phyloP scores from a whole-genome alignment of 352 stramenopile genomes.

The Blastocystis sp. region DNA sequence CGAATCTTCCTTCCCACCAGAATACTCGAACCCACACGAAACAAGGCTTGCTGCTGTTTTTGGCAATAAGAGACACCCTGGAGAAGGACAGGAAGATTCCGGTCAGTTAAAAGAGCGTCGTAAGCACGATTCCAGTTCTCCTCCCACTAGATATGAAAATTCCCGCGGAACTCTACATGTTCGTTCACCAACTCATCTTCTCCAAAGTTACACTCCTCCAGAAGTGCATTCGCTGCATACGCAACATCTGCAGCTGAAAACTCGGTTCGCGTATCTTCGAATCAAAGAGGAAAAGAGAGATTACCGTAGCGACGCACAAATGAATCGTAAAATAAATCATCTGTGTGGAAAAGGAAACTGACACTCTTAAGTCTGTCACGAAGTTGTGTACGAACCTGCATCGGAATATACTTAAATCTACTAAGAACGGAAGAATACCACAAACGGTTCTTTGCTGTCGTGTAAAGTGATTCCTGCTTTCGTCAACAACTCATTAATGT shows the following conservation, averaged over 20 bases:
- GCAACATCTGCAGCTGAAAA: slow-evolving; percentile 29
- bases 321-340: slow-evolving; percentile 39
- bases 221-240: not conserved
- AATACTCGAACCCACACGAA: slow-evolving; percentile 44
- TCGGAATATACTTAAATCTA: not conserved
- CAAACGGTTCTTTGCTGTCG: slow-evolving; percentile 31
- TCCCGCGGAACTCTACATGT: not conserved
- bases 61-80: slow-evolving; percentile 7
- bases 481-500: slow-evolving; percentile 15
- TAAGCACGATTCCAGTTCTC: slow-evolving; percentile 52
- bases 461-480: slow-evolving; percentile 16
- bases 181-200: slow-evolving; percentile 15
- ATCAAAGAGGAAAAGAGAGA: not conserved
- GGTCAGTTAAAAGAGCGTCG: slow-evolving; percentile 45
- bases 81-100: not conserved
- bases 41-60: not conserved
- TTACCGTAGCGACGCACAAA: slow-evolving; percentile 33
- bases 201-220: not conserved
- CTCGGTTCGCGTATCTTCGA: not conserved
- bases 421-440: not conserved
- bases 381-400: not conserved
- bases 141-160: slow-evolving; percentile 32
- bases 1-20: slow-evolving; percentile 12
- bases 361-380: not conserved
- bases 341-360: not conserved